These are phyloP conservation scores for Penicillium nucicola DNA, from an alignment of 495 filamentous ascomycete genomes.

Conservation along the genomic window DNA sequence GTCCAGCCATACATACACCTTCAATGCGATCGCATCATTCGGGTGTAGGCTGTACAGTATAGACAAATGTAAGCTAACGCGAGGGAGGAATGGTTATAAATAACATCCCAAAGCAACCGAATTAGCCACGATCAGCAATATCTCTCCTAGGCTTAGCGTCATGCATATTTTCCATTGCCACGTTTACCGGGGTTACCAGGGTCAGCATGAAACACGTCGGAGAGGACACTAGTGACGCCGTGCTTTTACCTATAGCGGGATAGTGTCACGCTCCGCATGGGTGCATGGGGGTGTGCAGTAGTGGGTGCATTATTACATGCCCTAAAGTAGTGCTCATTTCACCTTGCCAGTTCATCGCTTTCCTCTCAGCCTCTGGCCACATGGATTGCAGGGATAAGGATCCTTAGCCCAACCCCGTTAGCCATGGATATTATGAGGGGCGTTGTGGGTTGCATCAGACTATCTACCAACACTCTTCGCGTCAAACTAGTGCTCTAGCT, in stretches of 20 bases:
- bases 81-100: too few relatives aligned
- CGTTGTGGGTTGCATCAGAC: background rate
- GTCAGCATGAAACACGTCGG: constrained; percentile 3
- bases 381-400: constrained; percentile 1
- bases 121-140: too few relatives aligned
- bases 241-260: background rate
- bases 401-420: background rate
- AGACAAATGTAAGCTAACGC: too few relatives aligned
- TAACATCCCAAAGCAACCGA: too few relatives aligned
- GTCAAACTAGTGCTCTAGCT: background rate
- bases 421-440: background rate
- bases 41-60: too few relatives aligned
- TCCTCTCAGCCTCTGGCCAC: background rate
- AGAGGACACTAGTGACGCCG: background rate
- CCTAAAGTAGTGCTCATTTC: constrained; percentile 2
- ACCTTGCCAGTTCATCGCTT: background rate
- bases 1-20: too few relatives aligned
- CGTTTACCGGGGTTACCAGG: background rate
- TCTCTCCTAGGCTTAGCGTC: background rate
- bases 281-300: constrained; percentile 2
- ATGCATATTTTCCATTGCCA: background rate
- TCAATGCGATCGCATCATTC: too few relatives aligned
- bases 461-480: background rate
- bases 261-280: background rate
- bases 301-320: background rate